Percentiles rank a stretch among this genome's conserved stretches.
These are phyloP conservation scores for Hypoxylon sp. DNA, from an alignment of 2,329 filamentous ascomycete genomes.

Conservation along the genomic window DNA sequence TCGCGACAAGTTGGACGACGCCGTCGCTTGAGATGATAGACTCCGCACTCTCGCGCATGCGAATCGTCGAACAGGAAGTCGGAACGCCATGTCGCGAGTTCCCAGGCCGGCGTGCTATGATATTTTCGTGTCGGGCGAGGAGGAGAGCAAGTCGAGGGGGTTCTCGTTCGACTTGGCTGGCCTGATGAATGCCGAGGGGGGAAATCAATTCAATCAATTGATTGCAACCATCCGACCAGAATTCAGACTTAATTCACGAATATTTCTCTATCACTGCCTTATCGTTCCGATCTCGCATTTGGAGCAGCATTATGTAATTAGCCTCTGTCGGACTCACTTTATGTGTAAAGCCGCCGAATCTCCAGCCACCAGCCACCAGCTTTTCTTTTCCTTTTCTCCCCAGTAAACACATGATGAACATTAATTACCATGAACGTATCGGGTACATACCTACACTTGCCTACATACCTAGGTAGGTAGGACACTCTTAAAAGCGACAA, in stretches of 20 bases:
- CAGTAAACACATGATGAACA: neutral
- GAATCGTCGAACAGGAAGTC: conserved; percentile 43
- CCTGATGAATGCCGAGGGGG: conserved; percentile 17
- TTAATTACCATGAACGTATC: neutral
- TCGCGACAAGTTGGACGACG: conserved; percentile 47
- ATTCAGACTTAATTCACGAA: conserved; percentile 20
- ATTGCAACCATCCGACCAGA: conserved; percentile 26
- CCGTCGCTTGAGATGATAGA: conserved; percentile 46
- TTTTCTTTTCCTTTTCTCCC: neutral
- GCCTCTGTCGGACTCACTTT: neutral
- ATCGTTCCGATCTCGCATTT: conserved; percentile 33
- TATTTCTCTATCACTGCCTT: conserved; percentile 33
- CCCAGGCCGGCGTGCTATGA: conserved; percentile 6
- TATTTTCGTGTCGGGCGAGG: neutral
- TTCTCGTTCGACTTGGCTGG: conserved; percentile 11
- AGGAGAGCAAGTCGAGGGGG: conserved; percentile 8
- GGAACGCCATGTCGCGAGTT: conserved; percentile 46
- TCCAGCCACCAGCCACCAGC: neutral
- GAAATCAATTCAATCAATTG: conserved; percentile 14
- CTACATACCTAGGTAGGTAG: too few relatives aligned
- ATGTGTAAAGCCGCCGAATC: neutral
- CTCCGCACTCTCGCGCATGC: conserved; percentile 40
- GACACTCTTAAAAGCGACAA: neutral
- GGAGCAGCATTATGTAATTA: neutral
- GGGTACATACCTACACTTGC: too few relatives aligned